Conservation (phyloP, 345 rosid species). For the Luvunga scandens region DNA sequence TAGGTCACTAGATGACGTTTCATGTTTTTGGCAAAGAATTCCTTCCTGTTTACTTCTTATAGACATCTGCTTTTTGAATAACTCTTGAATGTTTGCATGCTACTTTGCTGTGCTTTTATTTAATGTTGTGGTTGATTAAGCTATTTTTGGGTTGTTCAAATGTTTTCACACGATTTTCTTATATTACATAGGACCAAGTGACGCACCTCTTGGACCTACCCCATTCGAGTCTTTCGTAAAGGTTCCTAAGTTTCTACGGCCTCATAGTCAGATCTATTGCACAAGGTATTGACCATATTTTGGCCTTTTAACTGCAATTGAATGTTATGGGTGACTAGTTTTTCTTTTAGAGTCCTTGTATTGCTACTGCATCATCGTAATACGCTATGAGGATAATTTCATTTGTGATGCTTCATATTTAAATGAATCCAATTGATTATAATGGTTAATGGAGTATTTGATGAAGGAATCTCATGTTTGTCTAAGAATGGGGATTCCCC, state of each 20-base stretch:
- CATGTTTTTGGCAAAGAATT: constrained; percentile 2
- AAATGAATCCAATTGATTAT: neutral
- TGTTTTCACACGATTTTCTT: constrained; percentile 15
- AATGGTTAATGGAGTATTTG: neutral
- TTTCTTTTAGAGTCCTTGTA: neutral
- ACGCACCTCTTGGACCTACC: constrained; percentile 88
- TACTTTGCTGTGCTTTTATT: neutral
- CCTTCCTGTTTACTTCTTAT: neutral
- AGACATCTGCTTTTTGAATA: neutral
- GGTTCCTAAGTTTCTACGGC: constrained; percentile 92
- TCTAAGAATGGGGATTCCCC: neutral
- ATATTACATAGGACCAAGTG: constrained; percentile 64
- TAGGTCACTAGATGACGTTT: neutral
- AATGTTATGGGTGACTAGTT: neutral
- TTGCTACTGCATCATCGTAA: neutral
- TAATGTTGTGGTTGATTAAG: neutral
- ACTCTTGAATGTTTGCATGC: neutral
- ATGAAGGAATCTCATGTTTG: neutral
- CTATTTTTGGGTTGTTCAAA: constrained; percentile 2
- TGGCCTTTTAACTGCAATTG: constrained; percentile 5
- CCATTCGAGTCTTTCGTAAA: constrained; percentile 90
- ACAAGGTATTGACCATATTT: constrained; percentile 58
- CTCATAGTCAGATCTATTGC: constrained; percentile 90
- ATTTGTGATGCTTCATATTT: neutral
- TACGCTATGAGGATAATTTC: neutral